These are phyloP conservation scores for Cinchona pubescens DNA, from an alignment of 257 asterid genomes.

Conservation along the genomic window DNA sequence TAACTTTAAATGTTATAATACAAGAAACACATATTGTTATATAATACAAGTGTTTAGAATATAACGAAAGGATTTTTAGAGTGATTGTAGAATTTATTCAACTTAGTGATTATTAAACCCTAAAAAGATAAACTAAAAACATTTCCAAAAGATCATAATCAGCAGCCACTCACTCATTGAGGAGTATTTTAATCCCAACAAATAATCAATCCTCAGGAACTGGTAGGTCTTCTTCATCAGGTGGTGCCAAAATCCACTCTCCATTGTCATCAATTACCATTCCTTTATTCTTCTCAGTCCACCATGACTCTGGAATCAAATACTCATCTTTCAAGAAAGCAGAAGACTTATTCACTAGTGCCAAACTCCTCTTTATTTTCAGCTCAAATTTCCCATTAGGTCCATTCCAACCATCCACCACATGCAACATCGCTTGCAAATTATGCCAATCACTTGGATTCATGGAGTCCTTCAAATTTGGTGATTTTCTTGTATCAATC, in stretches of 20 bases:
- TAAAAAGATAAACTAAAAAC: neutral
- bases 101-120: neutral
- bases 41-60: too few relatives aligned
- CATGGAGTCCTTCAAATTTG: slow-evolving; percentile 50
- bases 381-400: slow-evolving; percentile 46
- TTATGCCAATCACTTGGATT: slow-evolving; percentile 88
- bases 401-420: slow-evolving; percentile 84
- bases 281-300: slow-evolving; percentile 90
- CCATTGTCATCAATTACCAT: slow-evolving; percentile 47
- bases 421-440: slow-evolving; percentile 74
- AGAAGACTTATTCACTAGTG: slow-evolving; percentile 74
- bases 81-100: neutral
- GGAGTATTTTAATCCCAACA: too few relatives aligned
- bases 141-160: neutral
- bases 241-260: slow-evolving; percentile 65
- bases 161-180: neutral
- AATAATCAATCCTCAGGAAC: slow-evolving; percentile 57
- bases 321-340: slow-evolving; percentile 63
- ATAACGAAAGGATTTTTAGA: too few relatives aligned
- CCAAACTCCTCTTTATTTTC: slow-evolving; percentile 68
- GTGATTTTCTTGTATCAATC: slow-evolving; percentile 65
- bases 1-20: too few relatives aligned
- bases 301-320: slow-evolving; percentile 81
- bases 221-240: slow-evolving; percentile 63
- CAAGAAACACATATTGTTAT: too few relatives aligned